Evolutionary conservation across 1,139 yeast genomes (phyloP), one percentile per base, ranked within the genome.

Genomic region (Sugiyamaella paludigena): DNA sequence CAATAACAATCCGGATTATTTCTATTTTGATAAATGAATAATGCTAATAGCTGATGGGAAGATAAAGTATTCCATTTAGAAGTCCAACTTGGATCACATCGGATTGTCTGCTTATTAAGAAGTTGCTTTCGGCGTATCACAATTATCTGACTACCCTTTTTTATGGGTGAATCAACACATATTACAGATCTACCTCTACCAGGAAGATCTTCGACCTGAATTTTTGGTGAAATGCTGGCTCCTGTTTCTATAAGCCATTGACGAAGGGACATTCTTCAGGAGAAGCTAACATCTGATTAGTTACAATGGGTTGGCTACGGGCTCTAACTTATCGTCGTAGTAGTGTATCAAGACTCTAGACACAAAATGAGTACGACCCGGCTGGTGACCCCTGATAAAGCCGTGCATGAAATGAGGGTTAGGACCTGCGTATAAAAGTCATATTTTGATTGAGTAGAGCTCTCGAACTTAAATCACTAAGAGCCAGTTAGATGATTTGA

Each of bases 181-280:
- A 74, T 70, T 31, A 87, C 74, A 55, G 89, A 87, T 65, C 91
- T 75, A 28, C 95, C 95, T 33, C 79, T 75, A 9, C 66, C 68
- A 0, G 56, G 56, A 11, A 73, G 66, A 32, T 72, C 70, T 12
- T 50, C 53, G 1, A 74, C 63, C 2, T 45, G 45, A 11, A 74
- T 53, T 28, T 58, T 58, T 1, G 57, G 50, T 11, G 68, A 62
- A 9, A 64, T 52, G 11, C 31, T 16, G 2, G 62, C 60, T 8
- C 58, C 61, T 26, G 50, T 56, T 8, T 48, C 45, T 10, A 37
- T 44, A 29, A 60, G 49, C 64, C 64, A 60, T 28, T 27, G 8
- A 27, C 19, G 19, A n/a, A 35, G 37, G 19, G 19, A 24, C 37
- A 35, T 34, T n/a, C 7, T 36, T 8, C 19, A 19, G 24, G 5